A percentile compares a stretch with the other conserved stretches of the same genome.
Evolutionary conservation across 257 asterid genomes (phyloP).

Genomic region (Cordia subcordata): DNA sequence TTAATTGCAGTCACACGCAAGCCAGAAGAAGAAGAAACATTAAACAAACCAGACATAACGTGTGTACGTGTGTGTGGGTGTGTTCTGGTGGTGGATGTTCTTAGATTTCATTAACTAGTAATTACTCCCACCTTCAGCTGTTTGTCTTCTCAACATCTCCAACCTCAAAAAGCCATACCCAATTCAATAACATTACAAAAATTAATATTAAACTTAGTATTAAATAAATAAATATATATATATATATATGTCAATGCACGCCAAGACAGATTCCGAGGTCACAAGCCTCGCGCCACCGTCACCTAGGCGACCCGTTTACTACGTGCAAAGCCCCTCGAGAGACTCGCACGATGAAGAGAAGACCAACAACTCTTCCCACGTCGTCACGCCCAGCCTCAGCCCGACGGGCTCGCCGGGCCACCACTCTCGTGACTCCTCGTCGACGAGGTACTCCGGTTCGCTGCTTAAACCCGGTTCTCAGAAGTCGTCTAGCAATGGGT

Average conservation of each 20-base stretch:
- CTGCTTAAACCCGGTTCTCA: constrained; percentile 77
- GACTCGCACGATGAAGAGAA: constrained; percentile 96
- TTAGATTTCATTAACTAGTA: constrained; percentile 9
- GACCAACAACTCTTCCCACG: constrained; percentile 76
- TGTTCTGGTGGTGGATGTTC: constrained; percentile 23
- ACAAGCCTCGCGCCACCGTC: constrained; percentile 84
- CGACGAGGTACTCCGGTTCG: constrained; percentile 83
- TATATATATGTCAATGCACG: constrained; percentile 80
- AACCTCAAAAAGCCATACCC: neutral
- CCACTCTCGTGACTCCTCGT: constrained; percentile 85
- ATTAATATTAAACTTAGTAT: too few relatives aligned
- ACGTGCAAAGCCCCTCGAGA: constrained; percentile 90
- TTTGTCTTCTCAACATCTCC: constrained; percentile 7
- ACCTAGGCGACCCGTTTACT: constrained; percentile 75
- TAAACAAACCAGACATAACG: constrained; percentile 30
- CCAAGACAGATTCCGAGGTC: constrained; percentile 84
- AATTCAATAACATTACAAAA: neutral
- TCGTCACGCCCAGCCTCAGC: constrained; percentile 73
- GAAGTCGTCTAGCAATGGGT: constrained; percentile 71
- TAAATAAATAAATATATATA: neutral
- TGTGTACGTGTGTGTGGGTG: too few relatives aligned
- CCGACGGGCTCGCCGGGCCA: constrained; percentile 96
- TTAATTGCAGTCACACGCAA: constrained; percentile 30
- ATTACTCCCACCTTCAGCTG: too few relatives aligned
- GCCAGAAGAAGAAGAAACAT: neutral